phyloP scores from a whole-genome alignment of 2,329 filamentous ascomycete species.

The Alternaria conjuncta region DNA sequence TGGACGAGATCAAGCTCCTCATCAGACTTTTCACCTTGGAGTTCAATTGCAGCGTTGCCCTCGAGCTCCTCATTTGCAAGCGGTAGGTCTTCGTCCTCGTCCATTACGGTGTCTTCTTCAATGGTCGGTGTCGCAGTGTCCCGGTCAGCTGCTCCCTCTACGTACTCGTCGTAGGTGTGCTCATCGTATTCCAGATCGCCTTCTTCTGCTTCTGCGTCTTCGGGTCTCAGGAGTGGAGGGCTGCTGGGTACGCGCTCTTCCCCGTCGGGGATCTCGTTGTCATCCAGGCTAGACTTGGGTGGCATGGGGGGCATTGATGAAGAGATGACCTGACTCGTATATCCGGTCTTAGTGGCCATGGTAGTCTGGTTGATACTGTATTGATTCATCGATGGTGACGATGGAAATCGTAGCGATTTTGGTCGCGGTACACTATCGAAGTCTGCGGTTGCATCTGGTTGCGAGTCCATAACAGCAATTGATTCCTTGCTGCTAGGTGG shows the following conservation, averaged over 20 bases:
- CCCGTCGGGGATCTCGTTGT: slow-evolving; percentile 17
- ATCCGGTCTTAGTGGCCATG: slow-evolving; percentile 35
- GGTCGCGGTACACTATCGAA: slow-evolving; percentile 35
- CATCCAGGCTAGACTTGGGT: slow-evolving; percentile 27
- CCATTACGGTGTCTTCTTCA: slow-evolving; percentile 26
- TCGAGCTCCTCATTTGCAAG: slow-evolving; percentile 22
- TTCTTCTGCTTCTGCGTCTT: slow-evolving; percentile 28
- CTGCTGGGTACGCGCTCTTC: slow-evolving; percentile 47
- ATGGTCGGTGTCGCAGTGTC: slow-evolving; percentile 3
- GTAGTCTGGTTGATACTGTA: slow-evolving; percentile 48
- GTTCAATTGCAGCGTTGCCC: slow-evolving; percentile 9
- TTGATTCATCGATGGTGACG: slow-evolving; percentile 45
- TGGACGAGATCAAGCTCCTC: slow-evolving; percentile 15
- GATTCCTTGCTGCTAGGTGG: slow-evolving; percentile 42
- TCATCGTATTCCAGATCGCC: slow-evolving; percentile 33
- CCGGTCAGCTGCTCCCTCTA: slow-evolving; percentile 13
- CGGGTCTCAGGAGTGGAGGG: slow-evolving; percentile 36
- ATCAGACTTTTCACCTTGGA: slow-evolving; percentile 1
- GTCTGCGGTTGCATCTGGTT: slow-evolving; percentile 43
- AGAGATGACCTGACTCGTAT: slow-evolving; percentile 39
- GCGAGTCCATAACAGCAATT: slow-evolving; percentile 55
- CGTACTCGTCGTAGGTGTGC: slow-evolving; percentile 30
- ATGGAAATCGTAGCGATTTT: slow-evolving; percentile 41
- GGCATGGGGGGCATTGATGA: slow-evolving; percentile 44
- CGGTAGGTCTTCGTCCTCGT: slow-evolving; percentile 30